Evolutionary conservation across 2,329 filamentous ascomycete species (phyloP).

Genomic region (Microascus cirrosus): DNA sequence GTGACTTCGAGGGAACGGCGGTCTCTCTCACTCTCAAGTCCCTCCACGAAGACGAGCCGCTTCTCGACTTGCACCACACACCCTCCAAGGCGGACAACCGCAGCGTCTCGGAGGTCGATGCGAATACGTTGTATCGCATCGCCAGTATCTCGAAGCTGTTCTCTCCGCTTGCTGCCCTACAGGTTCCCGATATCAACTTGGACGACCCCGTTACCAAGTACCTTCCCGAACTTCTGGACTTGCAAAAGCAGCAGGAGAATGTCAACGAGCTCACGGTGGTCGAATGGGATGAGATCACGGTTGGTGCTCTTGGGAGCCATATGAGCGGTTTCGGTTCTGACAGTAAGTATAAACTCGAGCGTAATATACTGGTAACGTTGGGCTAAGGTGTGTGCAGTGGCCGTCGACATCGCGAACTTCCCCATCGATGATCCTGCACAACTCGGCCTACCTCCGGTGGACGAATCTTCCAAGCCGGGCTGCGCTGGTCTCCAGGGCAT

Average conservation of each 20-base stretch:
- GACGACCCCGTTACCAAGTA: constrained; percentile 33
- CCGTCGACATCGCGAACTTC: background rate
- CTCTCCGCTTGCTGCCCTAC: constrained; percentile 18
- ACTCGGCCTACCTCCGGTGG: background rate
- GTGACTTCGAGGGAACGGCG: constrained; percentile 18
- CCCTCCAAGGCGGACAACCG: constrained; percentile 11
- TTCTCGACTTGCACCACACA: constrained; percentile 29
- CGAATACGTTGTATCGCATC: constrained; percentile 21
- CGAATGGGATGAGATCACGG: constrained; percentile 19
- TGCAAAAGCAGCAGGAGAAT: constrained; percentile 13
- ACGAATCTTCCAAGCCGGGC: background rate
- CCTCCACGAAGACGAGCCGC: constrained; percentile 22
- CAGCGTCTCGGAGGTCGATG: constrained; percentile 10
- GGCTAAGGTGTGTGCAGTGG: background rate
- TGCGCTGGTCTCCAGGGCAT: background rate
- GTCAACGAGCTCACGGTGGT: constrained; percentile 13
- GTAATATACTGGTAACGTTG: background rate
- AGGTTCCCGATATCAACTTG: constrained; percentile 17
- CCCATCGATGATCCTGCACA: background rate
- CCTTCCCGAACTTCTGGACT: constrained; percentile 23
- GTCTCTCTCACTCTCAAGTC: constrained; percentile 28
- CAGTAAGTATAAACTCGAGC: background rate
- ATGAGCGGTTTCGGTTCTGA: constrained; percentile 12
- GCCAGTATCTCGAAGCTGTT: constrained; percentile 23
- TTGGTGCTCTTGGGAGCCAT: constrained; percentile 24